Evolutionary conservation across 2,329 filamentous ascomycete species (phyloP).

Genomic region (Colletotrichum paranaense): DNA sequence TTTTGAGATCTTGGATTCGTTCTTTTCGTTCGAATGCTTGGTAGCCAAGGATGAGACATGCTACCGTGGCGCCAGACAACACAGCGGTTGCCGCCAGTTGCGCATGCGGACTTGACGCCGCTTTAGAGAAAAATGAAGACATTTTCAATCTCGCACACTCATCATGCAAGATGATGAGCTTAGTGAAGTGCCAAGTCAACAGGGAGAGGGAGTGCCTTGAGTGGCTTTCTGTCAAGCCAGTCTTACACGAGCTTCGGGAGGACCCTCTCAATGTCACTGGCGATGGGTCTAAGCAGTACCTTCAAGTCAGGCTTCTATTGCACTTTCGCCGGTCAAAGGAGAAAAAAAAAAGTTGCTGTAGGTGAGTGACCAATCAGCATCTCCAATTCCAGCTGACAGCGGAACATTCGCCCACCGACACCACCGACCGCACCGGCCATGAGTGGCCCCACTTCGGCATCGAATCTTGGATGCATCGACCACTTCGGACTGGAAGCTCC

Average conservation of each 20-base stretch:
- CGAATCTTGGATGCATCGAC: neutral
- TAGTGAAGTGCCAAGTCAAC: neutral
- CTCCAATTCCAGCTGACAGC: neutral
- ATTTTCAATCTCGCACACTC: slow-evolving; percentile 42
- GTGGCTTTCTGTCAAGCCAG: neutral
- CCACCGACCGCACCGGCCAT: neutral
- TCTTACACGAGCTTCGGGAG: neutral
- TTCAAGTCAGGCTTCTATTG: neutral
- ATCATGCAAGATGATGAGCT: neutral
- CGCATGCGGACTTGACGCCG: slow-evolving; percentile 57
- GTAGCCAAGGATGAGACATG: slow-evolving; percentile 70
- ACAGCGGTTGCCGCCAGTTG: slow-evolving; percentile 80
- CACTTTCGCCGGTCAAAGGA: neutral
- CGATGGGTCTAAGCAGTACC: slow-evolving; percentile 9
- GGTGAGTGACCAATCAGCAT: slow-evolving; percentile 24
- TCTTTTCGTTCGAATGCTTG: slow-evolving; percentile 68
- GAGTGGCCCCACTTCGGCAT: neutral
- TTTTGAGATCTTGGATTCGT: slow-evolving; percentile 67
- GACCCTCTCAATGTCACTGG: neutral
- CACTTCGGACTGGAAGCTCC: neutral
- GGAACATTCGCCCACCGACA: slow-evolving; percentile 13
- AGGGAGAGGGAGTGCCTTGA: neutral
- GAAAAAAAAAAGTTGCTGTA: neutral
- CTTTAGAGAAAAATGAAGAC: slow-evolving; percentile 57
- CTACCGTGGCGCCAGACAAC: slow-evolving; percentile 69